Conservation (phyloP, 2,329 filamentous ascomycete species). For the Nannizziopsis barbatae region DNA sequence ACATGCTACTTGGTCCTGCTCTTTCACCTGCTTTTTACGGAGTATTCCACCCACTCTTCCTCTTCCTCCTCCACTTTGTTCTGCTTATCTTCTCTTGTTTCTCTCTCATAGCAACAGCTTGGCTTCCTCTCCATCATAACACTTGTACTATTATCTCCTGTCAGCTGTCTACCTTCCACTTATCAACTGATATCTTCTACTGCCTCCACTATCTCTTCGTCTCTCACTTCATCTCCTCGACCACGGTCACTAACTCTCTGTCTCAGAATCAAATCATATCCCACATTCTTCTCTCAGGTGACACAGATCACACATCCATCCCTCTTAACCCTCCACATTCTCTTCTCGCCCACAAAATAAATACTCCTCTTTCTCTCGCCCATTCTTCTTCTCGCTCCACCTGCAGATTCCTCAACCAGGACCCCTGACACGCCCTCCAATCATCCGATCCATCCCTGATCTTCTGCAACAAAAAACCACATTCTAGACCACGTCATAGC, state of each 20-base stretch:
- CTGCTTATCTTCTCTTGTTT: constrained; percentile 20
- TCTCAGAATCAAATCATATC: no score
- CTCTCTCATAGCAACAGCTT: no score
- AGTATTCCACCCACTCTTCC: constrained; percentile 21
- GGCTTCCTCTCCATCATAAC: no score
- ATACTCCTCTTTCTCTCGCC: constrained; percentile 12
- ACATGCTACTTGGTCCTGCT: constrained; percentile 1
- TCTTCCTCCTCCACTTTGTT: constrained; percentile 16
- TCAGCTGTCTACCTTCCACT: no score
- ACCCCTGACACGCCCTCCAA: constrained; percentile 18
- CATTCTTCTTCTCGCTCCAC: constrained; percentile 14
- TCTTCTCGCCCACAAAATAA: no score
- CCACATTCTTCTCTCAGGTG: constrained; percentile 9
- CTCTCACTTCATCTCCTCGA: constrained; percentile 6
- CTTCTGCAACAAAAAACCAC: no score
- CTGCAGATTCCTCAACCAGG: constrained; percentile 16
- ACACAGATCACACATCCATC: constrained; percentile 23
- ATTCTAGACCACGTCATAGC: constrained; percentile 10
- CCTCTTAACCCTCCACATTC: constrained; percentile 16
- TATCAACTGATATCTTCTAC: no score
- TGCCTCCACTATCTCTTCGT: constrained; percentile 14
- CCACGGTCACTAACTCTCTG: no score
- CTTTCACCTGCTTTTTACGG: constrained; percentile 21
- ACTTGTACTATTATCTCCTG: no score
- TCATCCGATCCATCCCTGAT: constrained; percentile 19